Base-by-base conservation (phyloP, 371 early-diverging fungal species). In the Rhizomucor miehei region DNA sequence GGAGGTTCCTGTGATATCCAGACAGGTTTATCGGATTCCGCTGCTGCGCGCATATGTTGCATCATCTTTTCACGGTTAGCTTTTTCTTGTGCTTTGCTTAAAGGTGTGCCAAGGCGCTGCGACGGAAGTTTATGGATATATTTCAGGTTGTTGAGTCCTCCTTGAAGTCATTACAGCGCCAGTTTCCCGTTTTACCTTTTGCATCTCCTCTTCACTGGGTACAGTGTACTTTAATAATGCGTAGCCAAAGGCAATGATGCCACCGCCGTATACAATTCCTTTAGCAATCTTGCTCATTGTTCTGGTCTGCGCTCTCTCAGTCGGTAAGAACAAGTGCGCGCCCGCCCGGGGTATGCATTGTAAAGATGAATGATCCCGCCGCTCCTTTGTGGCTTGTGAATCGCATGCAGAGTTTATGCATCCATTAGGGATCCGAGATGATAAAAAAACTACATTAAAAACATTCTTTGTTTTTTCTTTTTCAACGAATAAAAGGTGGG, bases 221-320 rank as follows among this genome's bases (percentile, higher is more conserved):
- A 77, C 77, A 6, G 77, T 77, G n/a, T 63, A 61, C 37, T 69
- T 69, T 73, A 77, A 71, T 5, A 77, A 53, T 19, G 52, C 73
- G 58, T 71, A 71, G 6, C 77, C 77, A n/a, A 66, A 57, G 46
- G 61, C 69, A 20, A 77, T 60, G 39, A 77, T 73, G 44, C 57
- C 65, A n/a, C 65, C 66, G 48, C 57, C 71, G 54, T 67, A 77
- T 5, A 69, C 60, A 40, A 77, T 38, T 19, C 61, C 69, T 58
- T 69, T 77, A 23, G 65, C 52, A 49, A 62, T 65, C 38, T 75
- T 75, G 20, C 60, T 62, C 72, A 72, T 50, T 46, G 8, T 29
- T n/a, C n/a, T n/a, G n/a, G n/a, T n/a, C 5, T 29, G 29, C 8
- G 29, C 29, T 8, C 29, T 29, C 5, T 29, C 5, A 5, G 29